Percentiles rank a stretch among this genome's conserved stretches.
These are phyloP conservation scores for Phytophthora fragariaefolia DNA, from an alignment of 352 stramenopile genomes.

Conservation along the genomic window DNA sequence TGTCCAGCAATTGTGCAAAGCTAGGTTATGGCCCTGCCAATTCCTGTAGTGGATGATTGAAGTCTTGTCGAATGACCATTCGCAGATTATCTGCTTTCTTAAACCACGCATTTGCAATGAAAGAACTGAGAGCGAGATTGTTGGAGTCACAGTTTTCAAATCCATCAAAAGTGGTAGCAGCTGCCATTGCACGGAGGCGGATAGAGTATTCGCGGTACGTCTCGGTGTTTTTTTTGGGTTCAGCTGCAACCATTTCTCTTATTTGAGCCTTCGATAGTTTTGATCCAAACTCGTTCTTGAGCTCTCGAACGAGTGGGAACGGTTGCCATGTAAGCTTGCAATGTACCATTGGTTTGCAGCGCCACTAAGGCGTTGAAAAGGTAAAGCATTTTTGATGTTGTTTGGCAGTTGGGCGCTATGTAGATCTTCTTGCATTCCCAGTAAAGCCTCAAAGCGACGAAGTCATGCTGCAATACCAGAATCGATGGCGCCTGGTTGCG, in stretches of 20 bases:
- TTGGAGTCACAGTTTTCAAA: background rate
- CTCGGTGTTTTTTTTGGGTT: background rate
- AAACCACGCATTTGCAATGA: background rate
- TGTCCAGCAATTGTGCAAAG: background rate
- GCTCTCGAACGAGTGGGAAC: background rate
- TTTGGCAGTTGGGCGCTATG: background rate
- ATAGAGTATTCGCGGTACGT: background rate
- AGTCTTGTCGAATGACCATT: background rate
- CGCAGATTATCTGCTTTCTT: background rate
- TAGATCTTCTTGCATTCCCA: background rate
- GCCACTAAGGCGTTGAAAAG: background rate
- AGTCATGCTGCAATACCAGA: background rate
- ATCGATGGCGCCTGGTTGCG: background rate
- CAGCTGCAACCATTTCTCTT: background rate
- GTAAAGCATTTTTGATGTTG: background rate
- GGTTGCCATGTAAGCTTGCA: background rate
- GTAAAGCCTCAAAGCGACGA: background rate
- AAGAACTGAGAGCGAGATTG: background rate
- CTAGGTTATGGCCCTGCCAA: background rate
- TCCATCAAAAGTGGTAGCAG: background rate
- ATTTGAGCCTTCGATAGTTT: background rate
- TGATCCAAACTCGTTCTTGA: background rate
- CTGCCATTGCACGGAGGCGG: background rate
- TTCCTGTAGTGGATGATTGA: background rate
- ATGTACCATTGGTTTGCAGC: background rate